Evolutionary conservation across 768 basidiomycete species (phyloP), one percentile per base, ranked within the genome.

Genomic region (Podaxis pistillaris): DNA sequence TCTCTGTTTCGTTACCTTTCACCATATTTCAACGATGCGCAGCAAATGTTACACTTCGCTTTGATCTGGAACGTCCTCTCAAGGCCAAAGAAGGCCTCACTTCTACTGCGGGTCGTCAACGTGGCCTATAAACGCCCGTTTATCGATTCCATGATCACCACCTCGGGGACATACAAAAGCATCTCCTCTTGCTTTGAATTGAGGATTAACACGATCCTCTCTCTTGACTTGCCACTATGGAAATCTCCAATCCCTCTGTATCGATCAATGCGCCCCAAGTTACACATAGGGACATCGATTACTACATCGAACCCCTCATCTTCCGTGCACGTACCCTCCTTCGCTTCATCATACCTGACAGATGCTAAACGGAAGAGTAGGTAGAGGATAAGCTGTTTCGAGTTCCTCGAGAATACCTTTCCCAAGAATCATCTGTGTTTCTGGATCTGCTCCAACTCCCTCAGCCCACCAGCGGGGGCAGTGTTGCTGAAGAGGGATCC

Each of bases 301-400:
- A 56, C 30, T 56, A 51, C 22, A 26, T 55, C 13, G 54, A 60
- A 46, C 59, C 50, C 12, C 52, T 55, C 11, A 36, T 56, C 13
- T 56, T 60, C 22, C 55, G 30, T 4, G 54, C 56, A 50, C 9
- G 30, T 47, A 44, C 30, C 3, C 22, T 44, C 67, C 30, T 66
- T 63, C 38, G 51, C 60, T 41, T 60, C 60, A n/a, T 17, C 66
- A 50, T 28, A n/a, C 3, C 13, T 11, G 30, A 5, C 15, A 26
- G n/a, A 8, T 12, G 8, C n/a, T 26, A 53, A 55, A 47, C 1
- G n/a, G 5, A 13, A 7, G 38, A 17, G 41, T 19, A 79, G 78
- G 78, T 78, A 30, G 79, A 80, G 51, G 70, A 72, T 46, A 66
- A 65, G 12, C 60, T 77, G 24, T 81, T 79, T 71, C 76, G 76